These are phyloP conservation scores for Penicillium argentinense DNA, from an alignment of 495 filamentous ascomycete species.

Conservation along the genomic window DNA sequence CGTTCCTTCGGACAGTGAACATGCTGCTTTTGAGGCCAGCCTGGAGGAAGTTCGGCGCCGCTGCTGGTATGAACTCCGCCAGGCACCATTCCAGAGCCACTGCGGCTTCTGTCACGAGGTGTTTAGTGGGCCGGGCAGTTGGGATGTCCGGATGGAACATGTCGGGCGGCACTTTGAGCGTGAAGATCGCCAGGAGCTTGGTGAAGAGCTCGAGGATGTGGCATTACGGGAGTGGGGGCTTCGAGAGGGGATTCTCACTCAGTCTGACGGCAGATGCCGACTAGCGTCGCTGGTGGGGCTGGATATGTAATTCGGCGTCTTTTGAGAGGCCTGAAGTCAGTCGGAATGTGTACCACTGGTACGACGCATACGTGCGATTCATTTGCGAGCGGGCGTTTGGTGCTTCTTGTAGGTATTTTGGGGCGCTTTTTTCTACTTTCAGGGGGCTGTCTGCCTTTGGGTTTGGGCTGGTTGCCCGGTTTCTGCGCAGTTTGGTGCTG, in stretches of 20 bases:
- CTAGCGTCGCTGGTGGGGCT: slow-evolving; percentile 8
- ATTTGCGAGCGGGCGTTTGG: neutral
- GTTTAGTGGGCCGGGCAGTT: slow-evolving; percentile 65
- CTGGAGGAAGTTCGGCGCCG: slow-evolving; percentile 41
- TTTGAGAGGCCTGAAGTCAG: too few relatives aligned
- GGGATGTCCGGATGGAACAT: slow-evolving; percentile 90
- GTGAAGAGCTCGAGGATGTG: slow-evolving; percentile 42
- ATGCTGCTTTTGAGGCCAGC: slow-evolving; percentile 22
- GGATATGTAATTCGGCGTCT: neutral
- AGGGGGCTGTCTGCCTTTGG: too few relatives aligned
- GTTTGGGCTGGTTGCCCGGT: neutral
- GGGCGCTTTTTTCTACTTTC: neutral
- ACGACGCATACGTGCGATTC: neutral
- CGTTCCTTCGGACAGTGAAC: slow-evolving; percentile 38
- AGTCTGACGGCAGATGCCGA: slow-evolving; percentile 16
- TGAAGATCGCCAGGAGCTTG: slow-evolving; percentile 20
- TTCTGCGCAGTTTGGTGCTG: neutral
- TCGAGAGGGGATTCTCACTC: slow-evolving; percentile 41
- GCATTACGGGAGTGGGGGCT: slow-evolving; percentile 53
- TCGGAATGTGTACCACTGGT: too few relatives aligned
- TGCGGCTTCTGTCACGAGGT: slow-evolving; percentile 66
- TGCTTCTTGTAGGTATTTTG: neutral
- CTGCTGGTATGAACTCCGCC: slow-evolving; percentile 60
- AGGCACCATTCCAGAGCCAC: slow-evolving; percentile 57
- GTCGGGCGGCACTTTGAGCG: slow-evolving; percentile 79